Base-by-base conservation (phyloP, 116 monocot genomes). In the Cymodocea nodosa region DNA sequence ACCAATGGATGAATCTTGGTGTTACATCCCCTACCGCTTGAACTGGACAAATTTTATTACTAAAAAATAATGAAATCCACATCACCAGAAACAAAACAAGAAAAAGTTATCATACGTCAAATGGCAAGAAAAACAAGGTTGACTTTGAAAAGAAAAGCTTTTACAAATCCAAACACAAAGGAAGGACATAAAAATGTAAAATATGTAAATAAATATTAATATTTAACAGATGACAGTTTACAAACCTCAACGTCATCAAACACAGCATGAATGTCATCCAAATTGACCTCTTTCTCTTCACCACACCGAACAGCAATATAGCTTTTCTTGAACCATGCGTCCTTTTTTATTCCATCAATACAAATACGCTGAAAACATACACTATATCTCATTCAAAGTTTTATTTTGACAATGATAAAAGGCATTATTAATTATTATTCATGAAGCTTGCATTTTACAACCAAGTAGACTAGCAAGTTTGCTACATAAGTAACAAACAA, bases 161-260 rank as follows among this genome's bases (percentile, higher is more conserved):
- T 37, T 4, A 6, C 37, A 37, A 37, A 37, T 37, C 37, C 2
- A 37, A 37, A 4, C 37, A 4, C 4, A 6, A 2, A 37, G 37
- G 37, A 2, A 37, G 37, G 2, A 6, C 30, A 1, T 30, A 30
- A 30, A 30, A 1, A 30, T 1, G 30, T 30, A 30, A 30, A 30
- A 30, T 30, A 30, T 3, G 3, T 30, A 30, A 30, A 4, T 54
- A 54, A 61, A 61, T 61, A 8, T 44, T 44, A 6, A 44, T 16
- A 18, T 54, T 54, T n/a, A 54, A 59, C 20, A 34, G n/a, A 9
- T 53, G 11, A 44, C 23, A 48, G 44, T 24, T 18, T 23, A 84
- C 80, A 13, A 61, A 90, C 95, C 95, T 90, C 90, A 76, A 90
- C 83, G 56, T 95, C 90, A 71, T 90, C 78, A 67, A 95, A 95